A percentile compares a stretch with the other conserved stretches of the same genome.
These are phyloP conservation scores for Kazachstania psychrophila DNA, from an alignment of 805 yeast species.

Conservation along the genomic window DNA sequence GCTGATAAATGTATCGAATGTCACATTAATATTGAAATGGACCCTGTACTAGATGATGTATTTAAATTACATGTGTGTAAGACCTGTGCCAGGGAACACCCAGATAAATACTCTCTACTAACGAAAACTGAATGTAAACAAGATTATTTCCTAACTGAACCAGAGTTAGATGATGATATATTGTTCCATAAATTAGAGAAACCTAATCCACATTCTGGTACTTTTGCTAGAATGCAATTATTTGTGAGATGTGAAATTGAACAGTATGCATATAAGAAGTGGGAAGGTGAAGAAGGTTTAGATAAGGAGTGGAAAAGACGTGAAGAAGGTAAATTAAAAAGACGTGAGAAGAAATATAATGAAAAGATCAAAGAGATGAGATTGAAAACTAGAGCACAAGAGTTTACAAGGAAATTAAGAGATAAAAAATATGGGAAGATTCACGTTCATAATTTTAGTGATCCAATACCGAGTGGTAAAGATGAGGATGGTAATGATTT, in stretches of 20 bases:
- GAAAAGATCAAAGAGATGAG: conserved; percentile 80
- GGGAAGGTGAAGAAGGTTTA: conserved; percentile 85
- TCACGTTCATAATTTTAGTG: conserved; percentile 72
- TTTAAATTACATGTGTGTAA: conserved; percentile 74
- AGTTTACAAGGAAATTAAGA: conserved; percentile 60
- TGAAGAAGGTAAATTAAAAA: conserved; percentile 56
- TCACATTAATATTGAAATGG: conserved; percentile 61
- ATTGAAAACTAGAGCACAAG: conserved; percentile 85
- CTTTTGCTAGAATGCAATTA: conserved; percentile 86
- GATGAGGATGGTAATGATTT: conserved; percentile 34
- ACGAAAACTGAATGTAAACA: conserved; percentile 94
- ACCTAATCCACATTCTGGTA: conserved; percentile 87
- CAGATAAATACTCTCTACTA: conserved; percentile 81
- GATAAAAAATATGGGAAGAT: conserved; percentile 48
- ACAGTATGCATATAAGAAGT: conserved; percentile 81
- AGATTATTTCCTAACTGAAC: conserved; percentile 88
- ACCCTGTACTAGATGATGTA: conserved; percentile 56
- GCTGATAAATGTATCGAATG: conserved; percentile 87
- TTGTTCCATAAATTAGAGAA: conserved; percentile 73
- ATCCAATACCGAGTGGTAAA: conserved; percentile 38
- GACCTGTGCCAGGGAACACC: conserved; percentile 57
- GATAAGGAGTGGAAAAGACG: conserved; percentile 90
- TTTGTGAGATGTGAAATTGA: conserved; percentile 89
- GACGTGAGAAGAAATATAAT: conserved; percentile 73
- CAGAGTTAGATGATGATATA: conserved; percentile 67